Conservation (phyloP, 2,329 filamentous ascomycete genomes). For the Laburnicola sp. region DNA sequence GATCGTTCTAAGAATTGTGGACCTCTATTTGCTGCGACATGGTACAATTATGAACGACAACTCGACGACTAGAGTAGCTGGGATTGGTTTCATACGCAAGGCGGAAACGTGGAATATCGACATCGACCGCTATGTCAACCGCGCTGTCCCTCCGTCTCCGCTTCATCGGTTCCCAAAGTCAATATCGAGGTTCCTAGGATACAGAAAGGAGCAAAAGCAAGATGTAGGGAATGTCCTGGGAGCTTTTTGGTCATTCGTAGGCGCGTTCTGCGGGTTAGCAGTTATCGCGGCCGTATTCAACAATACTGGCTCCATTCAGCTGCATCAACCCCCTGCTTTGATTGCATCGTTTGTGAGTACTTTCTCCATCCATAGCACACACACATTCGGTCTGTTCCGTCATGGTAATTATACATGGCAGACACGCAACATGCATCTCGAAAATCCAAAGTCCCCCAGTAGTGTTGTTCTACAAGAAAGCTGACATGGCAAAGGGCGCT, state of each 20-base stretch:
- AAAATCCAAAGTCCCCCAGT: not conserved
- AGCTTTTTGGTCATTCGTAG: slow-evolving; percentile 49
- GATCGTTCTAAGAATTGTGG: no score
- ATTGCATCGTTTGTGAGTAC: slow-evolving; percentile 49
- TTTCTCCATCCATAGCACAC: not conserved
- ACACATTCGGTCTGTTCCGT: no score
- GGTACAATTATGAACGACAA: not conserved
- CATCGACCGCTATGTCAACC: slow-evolving; percentile 77
- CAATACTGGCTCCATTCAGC: slow-evolving; percentile 42
- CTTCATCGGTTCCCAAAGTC: slow-evolving; percentile 66
- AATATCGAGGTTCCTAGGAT: slow-evolving; percentile 67
- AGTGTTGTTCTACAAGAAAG: not conserved
- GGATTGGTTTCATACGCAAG: slow-evolving; percentile 17
- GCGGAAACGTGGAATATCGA: slow-evolving; percentile 60
- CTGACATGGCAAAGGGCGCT: slow-evolving; percentile 45
- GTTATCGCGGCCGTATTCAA: slow-evolving; percentile 49
- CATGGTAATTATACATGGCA: no score
- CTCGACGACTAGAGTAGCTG: not conserved
- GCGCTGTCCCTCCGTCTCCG: slow-evolving; percentile 66
- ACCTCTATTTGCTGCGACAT: not conserved
- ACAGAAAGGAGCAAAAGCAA: slow-evolving; percentile 42
- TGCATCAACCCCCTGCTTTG: slow-evolving; percentile 48
- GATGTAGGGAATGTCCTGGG: slow-evolving; percentile 49
- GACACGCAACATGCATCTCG: not conserved
- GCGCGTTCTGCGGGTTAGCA: slow-evolving; percentile 50